Percentiles rank a stretch among this genome's conserved stretches.
phyloP scores from a whole-genome alignment of 78 protist species.

The Monocercomonoides exilis region DNA sequence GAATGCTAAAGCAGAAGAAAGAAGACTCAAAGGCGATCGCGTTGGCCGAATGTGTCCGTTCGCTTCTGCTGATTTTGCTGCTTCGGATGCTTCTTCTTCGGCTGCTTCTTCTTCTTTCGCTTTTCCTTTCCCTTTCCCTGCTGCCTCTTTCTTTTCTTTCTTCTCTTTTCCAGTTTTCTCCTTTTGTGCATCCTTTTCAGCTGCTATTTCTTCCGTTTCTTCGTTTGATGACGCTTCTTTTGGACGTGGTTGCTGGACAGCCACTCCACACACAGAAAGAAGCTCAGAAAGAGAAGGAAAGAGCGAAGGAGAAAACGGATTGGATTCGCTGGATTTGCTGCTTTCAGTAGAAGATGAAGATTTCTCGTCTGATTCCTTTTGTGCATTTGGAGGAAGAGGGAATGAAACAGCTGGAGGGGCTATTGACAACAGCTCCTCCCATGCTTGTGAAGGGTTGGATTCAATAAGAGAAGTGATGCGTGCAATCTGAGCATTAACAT shows the following conservation, averaged over 20 bases:
- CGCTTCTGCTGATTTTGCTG: not conserved
- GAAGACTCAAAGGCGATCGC: not conserved
- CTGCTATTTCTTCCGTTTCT: not conserved
- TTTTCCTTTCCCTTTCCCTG: not conserved
- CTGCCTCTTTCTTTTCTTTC: too few relatives aligned
- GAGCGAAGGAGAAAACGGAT: too few relatives aligned
- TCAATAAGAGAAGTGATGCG: not conserved
- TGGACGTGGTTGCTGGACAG: too few relatives aligned
- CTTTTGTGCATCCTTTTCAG: not conserved
- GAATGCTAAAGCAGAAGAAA: not conserved
- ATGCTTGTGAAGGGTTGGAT: not conserved
- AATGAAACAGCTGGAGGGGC: not conserved
- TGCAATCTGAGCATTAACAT: not conserved
- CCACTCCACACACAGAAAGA: not conserved
- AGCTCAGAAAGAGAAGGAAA: not conserved
- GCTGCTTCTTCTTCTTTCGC: not conserved
- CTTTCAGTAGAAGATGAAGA: too few relatives aligned
- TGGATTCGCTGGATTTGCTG: too few relatives aligned
- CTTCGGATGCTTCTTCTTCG: not conserved
- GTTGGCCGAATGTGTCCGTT: too few relatives aligned
- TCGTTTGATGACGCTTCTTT: not conserved
- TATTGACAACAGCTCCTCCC: not conserved
- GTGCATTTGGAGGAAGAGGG: not conserved
- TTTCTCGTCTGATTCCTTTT: too few relatives aligned
- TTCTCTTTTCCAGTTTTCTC: too few relatives aligned